phyloP scores from a whole-genome alignment of 129 eudicot genomes.

The Silybum marianum region DNA sequence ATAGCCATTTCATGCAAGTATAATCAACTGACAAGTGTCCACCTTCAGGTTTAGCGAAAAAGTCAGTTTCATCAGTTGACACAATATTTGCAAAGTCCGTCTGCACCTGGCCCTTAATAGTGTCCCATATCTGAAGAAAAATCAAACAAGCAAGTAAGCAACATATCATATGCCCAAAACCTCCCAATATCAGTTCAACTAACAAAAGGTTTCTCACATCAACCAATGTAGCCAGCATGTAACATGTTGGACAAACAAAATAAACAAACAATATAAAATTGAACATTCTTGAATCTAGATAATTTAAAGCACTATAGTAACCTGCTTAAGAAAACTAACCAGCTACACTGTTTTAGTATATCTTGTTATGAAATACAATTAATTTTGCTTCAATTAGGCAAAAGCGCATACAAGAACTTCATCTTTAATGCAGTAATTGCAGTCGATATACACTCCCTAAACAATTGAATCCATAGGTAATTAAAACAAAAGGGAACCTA shows the following conservation, averaged over 20 bases:
- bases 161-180: background rate
- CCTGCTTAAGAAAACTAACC: background rate
- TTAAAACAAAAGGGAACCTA: background rate
- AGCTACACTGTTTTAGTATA: background rate
- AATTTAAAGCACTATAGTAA: background rate
- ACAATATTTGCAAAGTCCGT: constrained; percentile 78
- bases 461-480: background rate
- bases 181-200: background rate
- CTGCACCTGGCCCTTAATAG: constrained; percentile 83
- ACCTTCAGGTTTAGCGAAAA: constrained; percentile 59
- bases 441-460: background rate
- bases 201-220: background rate
- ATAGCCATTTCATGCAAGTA: constrained; percentile 91
- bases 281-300: background rate
- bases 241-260: background rate
- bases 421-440: background rate
- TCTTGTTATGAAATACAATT: background rate
- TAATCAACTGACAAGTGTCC: constrained; percentile 90
- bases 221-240: background rate
- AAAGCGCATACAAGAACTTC: background rate
- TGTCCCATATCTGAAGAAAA: constrained; percentile 89
- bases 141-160: constrained; percentile 19
- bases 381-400: background rate
- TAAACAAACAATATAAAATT: background rate
- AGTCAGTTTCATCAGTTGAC: constrained; percentile 43